Conservation (phyloP, 148 eudicot species). For the Polygonum maritimum region DNA sequence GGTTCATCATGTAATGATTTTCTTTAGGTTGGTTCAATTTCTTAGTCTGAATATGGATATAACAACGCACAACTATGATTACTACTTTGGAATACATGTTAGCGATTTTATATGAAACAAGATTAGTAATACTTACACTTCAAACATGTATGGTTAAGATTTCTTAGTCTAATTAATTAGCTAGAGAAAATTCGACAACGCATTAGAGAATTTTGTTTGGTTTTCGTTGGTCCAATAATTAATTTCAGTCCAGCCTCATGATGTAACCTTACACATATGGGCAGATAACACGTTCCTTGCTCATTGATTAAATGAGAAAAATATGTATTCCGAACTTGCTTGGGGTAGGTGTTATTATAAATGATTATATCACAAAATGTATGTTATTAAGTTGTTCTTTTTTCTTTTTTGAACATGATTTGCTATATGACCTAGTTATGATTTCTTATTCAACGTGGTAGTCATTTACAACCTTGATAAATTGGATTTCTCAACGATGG, state of each 20-base stretch:
- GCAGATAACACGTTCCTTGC: background rate
- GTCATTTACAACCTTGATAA: background rate
- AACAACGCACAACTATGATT: no score
- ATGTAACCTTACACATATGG: constrained; percentile 11
- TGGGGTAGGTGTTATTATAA: background rate
- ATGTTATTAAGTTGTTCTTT: background rate
- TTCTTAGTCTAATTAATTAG: background rate
- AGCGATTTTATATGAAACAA: no score
- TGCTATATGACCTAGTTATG: background rate
- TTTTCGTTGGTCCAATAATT: background rate
- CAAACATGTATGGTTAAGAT: background rate
- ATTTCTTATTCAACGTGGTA: background rate
- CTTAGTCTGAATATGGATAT: no score
- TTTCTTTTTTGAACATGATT: background rate
- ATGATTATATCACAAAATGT: background rate
- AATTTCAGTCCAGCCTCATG: background rate
- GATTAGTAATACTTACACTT: constrained; percentile 5
- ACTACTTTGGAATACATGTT: no score
- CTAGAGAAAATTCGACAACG: background rate
- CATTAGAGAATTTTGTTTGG: background rate
- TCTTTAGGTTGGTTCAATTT: no score
- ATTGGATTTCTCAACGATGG: no score
- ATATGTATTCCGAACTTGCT: background rate
- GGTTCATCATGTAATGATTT: no score
- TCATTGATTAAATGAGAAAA: background rate